phyloP scores from a whole-genome alignment of 225 moss, liverwort and hornwort species.

The Pleurozium schreberi region DNA sequence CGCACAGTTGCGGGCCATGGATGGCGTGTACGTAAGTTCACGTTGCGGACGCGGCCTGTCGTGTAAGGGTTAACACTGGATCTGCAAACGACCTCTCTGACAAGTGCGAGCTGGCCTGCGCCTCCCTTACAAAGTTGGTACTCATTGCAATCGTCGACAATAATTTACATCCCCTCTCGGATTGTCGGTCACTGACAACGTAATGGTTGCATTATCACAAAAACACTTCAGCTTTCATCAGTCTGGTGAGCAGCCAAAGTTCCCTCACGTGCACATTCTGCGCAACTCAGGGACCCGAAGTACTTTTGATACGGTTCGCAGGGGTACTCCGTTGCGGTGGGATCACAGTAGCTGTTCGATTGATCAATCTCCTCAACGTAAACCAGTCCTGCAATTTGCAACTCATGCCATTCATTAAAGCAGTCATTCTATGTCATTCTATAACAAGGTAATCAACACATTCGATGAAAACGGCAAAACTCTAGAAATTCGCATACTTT shows the following conservation, averaged over 20 bases:
- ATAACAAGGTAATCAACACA: not conserved
- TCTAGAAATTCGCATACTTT: too few species aligned
- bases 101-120: not conserved
- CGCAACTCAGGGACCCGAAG: conserved; percentile 15
- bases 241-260: not conserved
- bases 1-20: not conserved
- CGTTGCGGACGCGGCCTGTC: not conserved
- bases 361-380: conserved; percentile 70
- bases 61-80: not conserved
- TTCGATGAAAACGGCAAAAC: not conserved
- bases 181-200: not conserved
- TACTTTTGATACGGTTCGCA: conserved; percentile 47
- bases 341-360: conserved; percentile 46
- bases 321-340: conserved; percentile 12
- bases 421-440: not conserved
- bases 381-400: conserved; percentile 30
- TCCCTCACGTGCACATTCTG: not conserved
- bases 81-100: not conserved
- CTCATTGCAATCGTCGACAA: not conserved
- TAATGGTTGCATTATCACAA: not conserved
- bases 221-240: not conserved
- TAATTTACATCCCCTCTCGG: not conserved
- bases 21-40: not conserved
- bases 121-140: not conserved
- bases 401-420: too few species aligned